Evolutionary conservation across 352 stramenopile species (phyloP).

Genomic region (Phytophthora podocarpi): DNA sequence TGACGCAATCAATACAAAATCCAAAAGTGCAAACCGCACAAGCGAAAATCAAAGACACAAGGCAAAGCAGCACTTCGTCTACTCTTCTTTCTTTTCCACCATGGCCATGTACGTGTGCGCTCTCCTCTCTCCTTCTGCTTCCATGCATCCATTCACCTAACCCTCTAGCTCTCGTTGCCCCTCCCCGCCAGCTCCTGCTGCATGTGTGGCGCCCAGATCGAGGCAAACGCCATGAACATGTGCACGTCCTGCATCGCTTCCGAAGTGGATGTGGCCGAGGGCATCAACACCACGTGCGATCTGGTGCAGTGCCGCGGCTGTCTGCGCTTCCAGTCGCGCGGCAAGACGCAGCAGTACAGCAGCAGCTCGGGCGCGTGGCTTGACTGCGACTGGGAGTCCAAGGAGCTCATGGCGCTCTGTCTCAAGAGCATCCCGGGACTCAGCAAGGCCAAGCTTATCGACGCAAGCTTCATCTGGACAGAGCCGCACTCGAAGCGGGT

Average conservation of each 20-base stretch:
- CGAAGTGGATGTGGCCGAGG: constrained; percentile 78
- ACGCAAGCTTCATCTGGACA: constrained; percentile 85
- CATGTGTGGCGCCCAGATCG: constrained; percentile 69
- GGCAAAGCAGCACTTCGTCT: too few relatives aligned
- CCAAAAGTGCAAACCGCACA: too few relatives aligned
- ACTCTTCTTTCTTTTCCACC: too few relatives aligned
- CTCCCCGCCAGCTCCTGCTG: constrained; percentile 64
- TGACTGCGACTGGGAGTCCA: constrained; percentile 72
- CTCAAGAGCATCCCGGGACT: constrained; percentile 75
- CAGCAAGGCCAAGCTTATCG: constrained; percentile 72
- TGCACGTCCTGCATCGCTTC: constrained; percentile 66
- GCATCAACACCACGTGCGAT: constrained; percentile 55
- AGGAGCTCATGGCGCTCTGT: constrained; percentile 78
- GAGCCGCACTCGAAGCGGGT: constrained; percentile 83
- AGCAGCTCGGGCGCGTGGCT: constrained; percentile 52
- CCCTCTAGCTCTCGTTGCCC: constrained; percentile 48
- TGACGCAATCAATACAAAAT: too few relatives aligned
- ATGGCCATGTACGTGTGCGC: not conserved
- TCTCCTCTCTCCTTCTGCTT: not conserved
- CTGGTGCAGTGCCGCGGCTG: constrained; percentile 73
- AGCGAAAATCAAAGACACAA: too few relatives aligned
- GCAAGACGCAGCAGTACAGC: constrained; percentile 50
- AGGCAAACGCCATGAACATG: constrained; percentile 84
- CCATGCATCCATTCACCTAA: not conserved
- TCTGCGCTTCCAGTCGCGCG: constrained; percentile 64